A percentile compares a stretch with the other conserved stretches of the same genome.
phyloP scores from a whole-genome alignment of 2,329 filamentous ascomycete genomes.

The Scleromitrula shiraiana region DNA sequence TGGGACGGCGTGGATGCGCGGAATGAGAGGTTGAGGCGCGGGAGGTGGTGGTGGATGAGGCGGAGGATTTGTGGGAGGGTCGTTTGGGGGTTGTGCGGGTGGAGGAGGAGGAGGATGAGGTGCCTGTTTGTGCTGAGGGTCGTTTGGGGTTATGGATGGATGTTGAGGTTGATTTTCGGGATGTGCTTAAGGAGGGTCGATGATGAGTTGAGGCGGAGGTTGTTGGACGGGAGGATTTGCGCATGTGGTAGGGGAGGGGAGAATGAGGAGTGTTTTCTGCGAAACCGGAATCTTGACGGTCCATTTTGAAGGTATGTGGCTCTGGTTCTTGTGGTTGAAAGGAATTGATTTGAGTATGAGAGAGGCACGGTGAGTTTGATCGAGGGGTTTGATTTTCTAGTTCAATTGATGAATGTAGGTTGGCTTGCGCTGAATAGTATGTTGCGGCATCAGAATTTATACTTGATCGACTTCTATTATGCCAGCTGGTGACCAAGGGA shows the following conservation, averaged over 20 bases:
- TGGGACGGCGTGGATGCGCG: conserved; percentile 1
- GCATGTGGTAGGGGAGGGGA: conserved; percentile 10
- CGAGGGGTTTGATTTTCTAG: conserved; percentile 17
- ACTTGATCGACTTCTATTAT: conserved; percentile 23
- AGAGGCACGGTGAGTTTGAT: conserved; percentile 7
- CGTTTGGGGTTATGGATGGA: conserved; percentile 15
- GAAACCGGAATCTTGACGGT: conserved; percentile 27
- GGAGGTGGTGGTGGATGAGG: too few relatives aligned
- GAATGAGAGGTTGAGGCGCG: conserved; percentile 7
- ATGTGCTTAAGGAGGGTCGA: conserved; percentile 12
- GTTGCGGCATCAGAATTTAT: conserved; percentile 23
- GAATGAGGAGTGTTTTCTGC: conserved; percentile 13
- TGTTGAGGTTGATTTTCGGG: conserved; percentile 18
- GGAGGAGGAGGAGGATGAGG: conserved; percentile 6
- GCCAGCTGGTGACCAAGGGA: conserved; percentile 17
- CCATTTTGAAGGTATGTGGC: conserved; percentile 18
- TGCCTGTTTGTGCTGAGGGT: background rate
- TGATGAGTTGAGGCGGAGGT: conserved; percentile 13
- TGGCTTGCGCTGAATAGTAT: conserved; percentile 25
- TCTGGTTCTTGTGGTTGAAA: conserved; percentile 9
- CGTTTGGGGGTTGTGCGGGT: conserved; percentile 10
- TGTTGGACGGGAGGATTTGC: conserved; percentile 10
- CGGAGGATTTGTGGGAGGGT: conserved; percentile 13
- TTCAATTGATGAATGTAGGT: conserved; percentile 8
- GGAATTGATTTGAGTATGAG: background rate